Conservation (phyloP, 495 filamentous ascomycete genomes). For the Lasiosphaeriaceae sp. region DNA sequence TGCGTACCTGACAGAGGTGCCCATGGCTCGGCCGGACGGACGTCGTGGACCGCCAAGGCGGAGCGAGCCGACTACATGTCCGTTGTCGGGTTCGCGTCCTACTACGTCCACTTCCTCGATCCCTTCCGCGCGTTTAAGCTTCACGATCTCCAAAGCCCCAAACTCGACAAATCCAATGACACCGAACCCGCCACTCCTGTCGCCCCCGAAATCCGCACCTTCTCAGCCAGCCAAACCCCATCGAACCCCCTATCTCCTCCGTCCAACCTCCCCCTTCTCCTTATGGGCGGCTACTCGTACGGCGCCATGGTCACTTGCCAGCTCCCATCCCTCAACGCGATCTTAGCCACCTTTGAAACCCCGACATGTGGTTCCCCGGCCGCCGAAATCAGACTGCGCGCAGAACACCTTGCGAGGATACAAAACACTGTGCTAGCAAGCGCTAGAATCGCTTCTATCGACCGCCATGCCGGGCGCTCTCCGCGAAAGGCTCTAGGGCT, state of each 20-base stretch:
- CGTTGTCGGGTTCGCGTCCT: conserved; percentile 69
- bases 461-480: conserved; percentile 19
- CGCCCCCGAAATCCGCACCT: conserved; percentile 2
- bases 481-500: conserved; percentile 30
- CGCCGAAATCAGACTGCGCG: conserved; percentile 63
- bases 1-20: conserved; percentile 61
- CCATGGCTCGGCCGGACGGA: conserved; percentile 65
- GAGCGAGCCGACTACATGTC: conserved; percentile 80
- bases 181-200: neutral
- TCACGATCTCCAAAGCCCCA: neutral
- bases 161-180: neutral
- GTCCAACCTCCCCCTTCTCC: conserved; percentile 31
- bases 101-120: conserved; percentile 58
- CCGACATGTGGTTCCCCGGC: conserved; percentile 48
- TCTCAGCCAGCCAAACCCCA: conserved; percentile 8
- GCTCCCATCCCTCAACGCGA: conserved; percentile 57
- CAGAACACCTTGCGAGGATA: conserved; percentile 57
- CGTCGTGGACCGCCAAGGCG: conserved; percentile 78
- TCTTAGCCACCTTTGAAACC: conserved; percentile 55
- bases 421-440: conserved; percentile 40
- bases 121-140: conserved; percentile 9
- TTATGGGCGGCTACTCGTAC: conserved; percentile 88
- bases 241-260: neutral
- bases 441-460: conserved; percentile 17
- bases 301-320: conserved; percentile 75